Conservation (phyloP, 805 yeast genomes). For the Candida tallmaniae region DNA sequence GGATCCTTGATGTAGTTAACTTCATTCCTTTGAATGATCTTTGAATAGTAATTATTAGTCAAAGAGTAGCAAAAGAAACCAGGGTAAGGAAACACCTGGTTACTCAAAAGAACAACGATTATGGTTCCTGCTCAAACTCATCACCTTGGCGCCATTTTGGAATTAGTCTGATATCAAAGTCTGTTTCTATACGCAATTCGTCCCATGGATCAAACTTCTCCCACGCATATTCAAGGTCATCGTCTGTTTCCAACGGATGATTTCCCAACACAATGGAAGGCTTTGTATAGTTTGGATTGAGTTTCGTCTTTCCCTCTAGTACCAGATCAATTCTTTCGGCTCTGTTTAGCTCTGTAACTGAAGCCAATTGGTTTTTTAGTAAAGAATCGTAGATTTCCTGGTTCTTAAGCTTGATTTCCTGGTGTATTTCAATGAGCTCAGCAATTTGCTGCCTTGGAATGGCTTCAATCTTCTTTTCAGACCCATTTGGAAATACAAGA, state of each 20-base stretch:
- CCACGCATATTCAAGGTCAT: conserved; percentile 43
- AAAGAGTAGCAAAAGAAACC: too few species aligned
- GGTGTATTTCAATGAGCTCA: conserved; percentile 19
- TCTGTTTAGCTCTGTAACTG: conserved; percentile 34
- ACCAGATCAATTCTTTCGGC: conserved; percentile 30
- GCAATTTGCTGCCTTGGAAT: neutral
- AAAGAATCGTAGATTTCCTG: conserved; percentile 14
- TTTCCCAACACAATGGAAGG: conserved; percentile 36
- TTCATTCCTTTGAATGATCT: too few species aligned
- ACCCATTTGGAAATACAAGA: neutral
- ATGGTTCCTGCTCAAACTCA: too few species aligned
- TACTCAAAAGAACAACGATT: too few species aligned
- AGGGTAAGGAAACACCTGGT: too few species aligned
- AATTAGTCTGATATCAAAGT: conserved; percentile 34
- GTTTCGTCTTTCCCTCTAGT: conserved; percentile 26
- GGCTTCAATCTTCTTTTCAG: neutral
- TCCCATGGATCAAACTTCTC: conserved; percentile 43
- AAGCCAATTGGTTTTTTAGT: conserved; percentile 20
- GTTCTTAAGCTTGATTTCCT: conserved; percentile 15
- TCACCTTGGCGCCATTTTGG: conserved; percentile 18
- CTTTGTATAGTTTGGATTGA: conserved; percentile 27
- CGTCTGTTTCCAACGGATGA: conserved; percentile 33
- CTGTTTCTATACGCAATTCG: conserved; percentile 36
- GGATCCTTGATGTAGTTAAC: too few species aligned
- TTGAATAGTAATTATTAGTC: too few species aligned